A percentile compares a stretch with the other conserved stretches of the same genome.
phyloP scores from a whole-genome alignment of 768 basidiomycete species.

The Harrya chromipes region DNA sequence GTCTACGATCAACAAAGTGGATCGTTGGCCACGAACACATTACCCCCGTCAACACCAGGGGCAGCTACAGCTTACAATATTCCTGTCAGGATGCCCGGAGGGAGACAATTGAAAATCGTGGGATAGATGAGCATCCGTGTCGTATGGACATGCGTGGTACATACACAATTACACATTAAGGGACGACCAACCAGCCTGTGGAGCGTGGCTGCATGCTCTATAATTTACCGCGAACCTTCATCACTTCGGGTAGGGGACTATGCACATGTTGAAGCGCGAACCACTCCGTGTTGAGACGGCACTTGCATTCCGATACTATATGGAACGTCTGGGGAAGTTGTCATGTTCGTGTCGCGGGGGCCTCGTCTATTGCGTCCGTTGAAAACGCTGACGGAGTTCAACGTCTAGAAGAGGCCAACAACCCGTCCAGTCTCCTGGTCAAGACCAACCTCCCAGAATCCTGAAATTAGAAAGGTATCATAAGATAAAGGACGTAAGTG shows the following conservation, averaged over 20 bases:
- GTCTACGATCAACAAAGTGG: conserved; percentile 58
- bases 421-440: conserved; percentile 79
- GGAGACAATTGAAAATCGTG: conserved; percentile 9
- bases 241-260: conserved; percentile 7
- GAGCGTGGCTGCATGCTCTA: background rate
- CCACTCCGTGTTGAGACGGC: conserved; percentile 39
- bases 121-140: background rate
- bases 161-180: conserved; percentile 7
- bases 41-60: conserved; percentile 6
- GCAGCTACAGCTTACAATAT: background rate
- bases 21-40: conserved; percentile 33
- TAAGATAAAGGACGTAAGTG: conserved; percentile 8
- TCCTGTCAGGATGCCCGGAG: conserved; percentile 37
- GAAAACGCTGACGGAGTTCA: conserved; percentile 11
- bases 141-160: conserved; percentile 6
- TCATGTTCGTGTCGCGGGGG: background rate
- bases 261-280: conserved; percentile 42
- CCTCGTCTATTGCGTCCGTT: conserved; percentile 14
- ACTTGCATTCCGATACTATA: conserved; percentile 7
- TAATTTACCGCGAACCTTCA: conserved; percentile 16
- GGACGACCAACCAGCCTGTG: background rate
- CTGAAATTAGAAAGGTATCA: conserved; percentile 32
- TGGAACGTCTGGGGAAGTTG: conserved; percentile 24
- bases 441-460: conserved; percentile 89
- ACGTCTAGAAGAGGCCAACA: conserved; percentile 73